Base-by-base conservation (phyloP, 2,329 filamentous ascomycete genomes). In the Colletotrichum sansevieriae region DNA sequence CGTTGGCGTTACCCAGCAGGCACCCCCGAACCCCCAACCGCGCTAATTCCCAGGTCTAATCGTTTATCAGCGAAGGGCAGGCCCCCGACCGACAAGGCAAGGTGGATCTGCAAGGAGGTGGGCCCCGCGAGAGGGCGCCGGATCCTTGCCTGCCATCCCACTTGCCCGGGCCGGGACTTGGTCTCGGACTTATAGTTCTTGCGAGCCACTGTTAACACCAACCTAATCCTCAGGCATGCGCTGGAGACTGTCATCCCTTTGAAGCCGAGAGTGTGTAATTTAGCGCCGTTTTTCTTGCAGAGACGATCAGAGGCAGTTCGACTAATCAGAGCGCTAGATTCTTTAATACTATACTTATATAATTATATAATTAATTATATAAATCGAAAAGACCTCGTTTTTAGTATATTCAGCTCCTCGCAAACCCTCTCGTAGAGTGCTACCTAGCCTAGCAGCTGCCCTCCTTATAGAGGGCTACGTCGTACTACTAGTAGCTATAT, bases 21-120 rank as follows among this genome's bases (percentile, higher is more conserved):
- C 43, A 37, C 59, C 25, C 25, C 59, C 39, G 25, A 54, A 44
- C 59, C 57, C 49, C 47, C 39, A 62, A 62, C 59, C 47, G 35
- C 59, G 59, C 59, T 62, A 62, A 62, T 54, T 62, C 11, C 37
- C 37, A 2, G 37, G 37, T 39, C 59, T 62, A 54, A 62, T 62
- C 59, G 54, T 8, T n/a, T 62, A 62, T 54, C 47, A 62, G 59
- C 15, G 4, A 43, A 44, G 25, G 11, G 44, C 44, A 29, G 22
- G 22, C 43, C 3, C 3, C 37, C 20, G 39, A 49, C 44, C 57
- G 37, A 18, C 20, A 47, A 47, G 58, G 47, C 47, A 37, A 41
- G 41, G 22, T 56, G 66, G 66, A 66, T 66, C 62, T 66, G 35
- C 66, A 51, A 65, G 46, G 35, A 62, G 49, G 62, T 60, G 63